Evolutionary conservation across 805 yeast genomes (phyloP).

Genomic region (Metschnikowia lunata): DNA sequence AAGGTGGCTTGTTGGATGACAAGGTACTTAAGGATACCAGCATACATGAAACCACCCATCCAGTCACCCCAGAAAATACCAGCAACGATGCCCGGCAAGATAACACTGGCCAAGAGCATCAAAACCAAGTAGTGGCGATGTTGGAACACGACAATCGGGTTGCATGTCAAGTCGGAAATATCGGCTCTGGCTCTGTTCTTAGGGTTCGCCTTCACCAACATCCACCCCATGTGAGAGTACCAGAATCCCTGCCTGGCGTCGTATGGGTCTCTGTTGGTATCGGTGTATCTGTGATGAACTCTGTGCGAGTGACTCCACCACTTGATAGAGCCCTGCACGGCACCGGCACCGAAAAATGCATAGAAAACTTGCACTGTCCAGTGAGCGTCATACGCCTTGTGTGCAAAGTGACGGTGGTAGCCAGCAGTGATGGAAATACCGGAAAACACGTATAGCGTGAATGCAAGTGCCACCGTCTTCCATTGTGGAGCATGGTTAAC

Average conservation of each 20-base stretch:
- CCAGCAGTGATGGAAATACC: slow-evolving; percentile 83
- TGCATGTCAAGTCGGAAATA: slow-evolving; percentile 69
- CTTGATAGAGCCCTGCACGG: slow-evolving; percentile 80
- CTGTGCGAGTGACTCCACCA: slow-evolving; percentile 90
- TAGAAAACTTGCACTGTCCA: slow-evolving; percentile 57
- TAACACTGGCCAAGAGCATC: slow-evolving; percentile 56
- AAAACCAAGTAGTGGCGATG: slow-evolving; percentile 70
- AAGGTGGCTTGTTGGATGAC: slow-evolving; percentile 80
- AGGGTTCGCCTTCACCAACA: slow-evolving; percentile 76
- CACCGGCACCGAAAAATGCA: slow-evolving; percentile 78
- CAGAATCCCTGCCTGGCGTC: slow-evolving; percentile 82
- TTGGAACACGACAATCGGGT: slow-evolving; percentile 76
- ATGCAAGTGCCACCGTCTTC: slow-evolving; percentile 51
- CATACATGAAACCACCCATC: slow-evolving; percentile 75
- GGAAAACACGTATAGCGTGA: slow-evolving; percentile 51
- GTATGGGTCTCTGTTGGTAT: slow-evolving; percentile 78
- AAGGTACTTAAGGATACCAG: slow-evolving; percentile 65
- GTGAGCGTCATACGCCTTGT: slow-evolving; percentile 64
- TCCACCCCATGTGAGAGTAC: slow-evolving; percentile 86
- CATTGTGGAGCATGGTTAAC: slow-evolving; percentile 44
- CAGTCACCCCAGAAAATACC: slow-evolving; percentile 28
- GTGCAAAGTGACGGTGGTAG: slow-evolving; percentile 77
- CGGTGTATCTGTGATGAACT: slow-evolving; percentile 83
- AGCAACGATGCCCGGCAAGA: slow-evolving; percentile 52
- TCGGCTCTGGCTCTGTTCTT: slow-evolving; percentile 78